phyloP scores from a whole-genome alignment of 805 yeast genomes.

The Debaryomyces hansenii region DNA sequence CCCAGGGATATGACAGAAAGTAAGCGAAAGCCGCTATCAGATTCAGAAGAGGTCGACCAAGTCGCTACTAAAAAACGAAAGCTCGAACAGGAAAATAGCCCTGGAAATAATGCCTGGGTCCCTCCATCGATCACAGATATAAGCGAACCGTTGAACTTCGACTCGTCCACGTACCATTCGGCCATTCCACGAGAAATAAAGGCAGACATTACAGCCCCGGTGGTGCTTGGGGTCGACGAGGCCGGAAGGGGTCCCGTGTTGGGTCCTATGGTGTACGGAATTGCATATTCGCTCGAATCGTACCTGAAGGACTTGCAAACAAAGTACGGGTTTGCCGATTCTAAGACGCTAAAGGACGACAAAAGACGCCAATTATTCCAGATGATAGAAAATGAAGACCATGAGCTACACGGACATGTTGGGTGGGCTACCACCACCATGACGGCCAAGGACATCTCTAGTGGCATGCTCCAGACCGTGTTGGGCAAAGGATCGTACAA shows the following conservation, averaged over 20 bases:
- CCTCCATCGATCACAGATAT: constrained; percentile 35
- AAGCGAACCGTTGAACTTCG: constrained; percentile 23
- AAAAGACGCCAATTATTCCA: constrained; percentile 63
- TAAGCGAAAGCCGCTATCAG: no score
- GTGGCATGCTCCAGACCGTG: constrained; percentile 75
- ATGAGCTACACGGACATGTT: constrained; percentile 52
- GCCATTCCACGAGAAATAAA: constrained; percentile 44
- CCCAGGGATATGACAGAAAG: no score
- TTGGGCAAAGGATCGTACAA: constrained; percentile 58
- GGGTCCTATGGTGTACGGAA: constrained; percentile 97
- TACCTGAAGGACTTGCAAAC: constrained; percentile 49
- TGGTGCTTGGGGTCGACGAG: constrained; percentile 89
- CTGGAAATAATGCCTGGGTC: constrained; percentile 20
- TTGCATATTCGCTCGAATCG: constrained; percentile 67
- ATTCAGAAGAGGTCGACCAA: no score
- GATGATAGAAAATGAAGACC: constrained; percentile 48
- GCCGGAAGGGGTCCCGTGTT: constrained; percentile 98
- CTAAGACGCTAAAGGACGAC: constrained; percentile 78
- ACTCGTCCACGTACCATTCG: constrained; percentile 51
- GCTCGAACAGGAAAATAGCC: background rate
- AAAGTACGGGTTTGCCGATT: constrained; percentile 85
- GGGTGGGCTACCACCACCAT: constrained; percentile 89
- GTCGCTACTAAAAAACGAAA: background rate
- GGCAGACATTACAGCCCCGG: constrained; percentile 34
- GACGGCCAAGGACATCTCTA: constrained; percentile 83